phyloP scores from a whole-genome alignment of 108 stramenopile species.

The Stephanodiscus minutulus region DNA sequence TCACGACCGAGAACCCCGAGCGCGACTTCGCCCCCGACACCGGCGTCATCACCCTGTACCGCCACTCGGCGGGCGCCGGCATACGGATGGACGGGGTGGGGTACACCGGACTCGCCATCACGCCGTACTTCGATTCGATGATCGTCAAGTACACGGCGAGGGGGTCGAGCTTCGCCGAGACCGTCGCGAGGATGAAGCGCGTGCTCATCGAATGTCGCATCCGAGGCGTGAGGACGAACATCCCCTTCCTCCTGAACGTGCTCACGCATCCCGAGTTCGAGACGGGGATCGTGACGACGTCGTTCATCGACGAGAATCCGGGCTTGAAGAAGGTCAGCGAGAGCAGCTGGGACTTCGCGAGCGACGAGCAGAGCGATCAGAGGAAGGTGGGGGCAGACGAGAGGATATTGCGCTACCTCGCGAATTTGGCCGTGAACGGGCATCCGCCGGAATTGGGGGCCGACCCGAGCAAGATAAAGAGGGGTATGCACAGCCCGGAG shows the following conservation, averaged over 20 bases:
- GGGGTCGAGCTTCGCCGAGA: constrained; percentile 67
- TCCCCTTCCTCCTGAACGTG: constrained; percentile 83
- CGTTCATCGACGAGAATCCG: constrained; percentile 88
- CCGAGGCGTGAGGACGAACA: constrained; percentile 91
- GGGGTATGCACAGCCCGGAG: constrained; percentile 21
- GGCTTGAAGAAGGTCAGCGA: constrained; percentile 61
- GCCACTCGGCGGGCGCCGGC: constrained; percentile 85
- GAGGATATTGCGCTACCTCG: constrained; percentile 78
- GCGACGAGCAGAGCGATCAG: constrained; percentile 64
- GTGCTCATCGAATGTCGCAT: constrained; percentile 89
- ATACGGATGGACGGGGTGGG: constrained; percentile 90
- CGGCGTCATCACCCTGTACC: constrained; percentile 81
- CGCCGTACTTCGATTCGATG: constrained; percentile 92
- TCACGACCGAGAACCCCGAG: constrained; percentile 90
- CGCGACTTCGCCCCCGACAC: constrained; percentile 91
- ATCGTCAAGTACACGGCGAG: constrained; percentile 92
- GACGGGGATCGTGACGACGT: constrained; percentile 77
- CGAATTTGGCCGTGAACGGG: constrained; percentile 90
- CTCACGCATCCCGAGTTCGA: constrained; percentile 87
- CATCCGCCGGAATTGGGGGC: constrained; percentile 89
- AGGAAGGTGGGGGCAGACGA: constrained; percentile 64
- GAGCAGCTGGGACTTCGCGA: constrained; percentile 69
- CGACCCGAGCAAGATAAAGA: constrained; percentile 55
- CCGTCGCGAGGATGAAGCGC: constrained; percentile 82
- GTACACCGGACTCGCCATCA: constrained; percentile 76